phyloP scores from a whole-genome alignment of 495 filamentous ascomycete species.

The Lasiosphaeria miniovina region DNA sequence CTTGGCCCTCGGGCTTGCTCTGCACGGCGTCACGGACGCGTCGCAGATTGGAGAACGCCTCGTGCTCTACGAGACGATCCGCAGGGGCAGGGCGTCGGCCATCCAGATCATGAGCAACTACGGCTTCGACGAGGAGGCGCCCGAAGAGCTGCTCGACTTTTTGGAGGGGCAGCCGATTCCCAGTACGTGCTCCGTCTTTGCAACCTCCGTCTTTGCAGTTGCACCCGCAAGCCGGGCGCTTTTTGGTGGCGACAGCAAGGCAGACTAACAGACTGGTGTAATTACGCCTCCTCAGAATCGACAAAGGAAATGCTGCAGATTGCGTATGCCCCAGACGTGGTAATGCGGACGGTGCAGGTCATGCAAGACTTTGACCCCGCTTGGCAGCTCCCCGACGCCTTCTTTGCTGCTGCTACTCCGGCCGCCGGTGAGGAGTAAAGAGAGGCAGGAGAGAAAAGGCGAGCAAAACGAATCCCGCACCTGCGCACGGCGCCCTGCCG shows the following conservation, averaged over 20 bases:
- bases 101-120: constrained; percentile 49
- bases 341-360: constrained; percentile 9
- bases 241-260: too few relatives aligned
- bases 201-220: not conserved
- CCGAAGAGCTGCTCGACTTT: constrained; percentile 13
- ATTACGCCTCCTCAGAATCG: not conserved
- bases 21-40: constrained; percentile 18
- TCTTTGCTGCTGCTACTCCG: constrained; percentile 6
- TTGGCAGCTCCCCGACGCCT: constrained; percentile 20
- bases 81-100: constrained; percentile 48
- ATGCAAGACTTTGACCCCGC: constrained; percentile 17
- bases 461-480: not conserved
- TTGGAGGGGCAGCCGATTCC: constrained; percentile 16
- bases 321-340: constrained; percentile 23
- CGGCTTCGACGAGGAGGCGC: constrained; percentile 23
- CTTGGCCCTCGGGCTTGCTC: constrained; percentile 35
- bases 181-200: constrained; percentile 1
- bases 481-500: too few relatives aligned
- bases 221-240: not conserved
- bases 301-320: constrained; percentile 18
- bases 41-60: constrained; percentile 41
- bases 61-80: constrained; percentile 48
- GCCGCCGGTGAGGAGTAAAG: not conserved
- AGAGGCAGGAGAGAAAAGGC: not conserved
- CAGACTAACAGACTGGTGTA: too few relatives aligned